phyloP scores from a whole-genome alignment of 768 basidiomycete species.

The Strobilomyces confusus region DNA sequence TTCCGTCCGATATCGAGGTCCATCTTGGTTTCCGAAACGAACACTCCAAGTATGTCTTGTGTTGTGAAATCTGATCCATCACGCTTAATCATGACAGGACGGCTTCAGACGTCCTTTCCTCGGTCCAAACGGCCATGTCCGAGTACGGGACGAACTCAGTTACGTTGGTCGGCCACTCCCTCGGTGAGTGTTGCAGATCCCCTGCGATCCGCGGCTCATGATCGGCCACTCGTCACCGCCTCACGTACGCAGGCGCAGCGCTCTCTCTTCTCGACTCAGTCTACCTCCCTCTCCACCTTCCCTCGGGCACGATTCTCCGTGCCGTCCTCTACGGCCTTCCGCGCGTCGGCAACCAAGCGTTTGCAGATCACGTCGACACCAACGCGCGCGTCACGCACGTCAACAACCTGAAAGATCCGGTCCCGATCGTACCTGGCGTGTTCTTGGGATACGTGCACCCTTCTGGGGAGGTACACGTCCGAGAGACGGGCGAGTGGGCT shows the following conservation, averaged over 20 bases:
- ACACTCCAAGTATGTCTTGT: conserved; percentile 38
- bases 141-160: conserved; percentile 33
- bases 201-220: not conserved
- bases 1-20: conserved; percentile 36
- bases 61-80: not conserved
- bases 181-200: conserved; percentile 24
- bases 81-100: conserved; percentile 36
- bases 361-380: conserved; percentile 52
- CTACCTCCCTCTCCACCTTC: conserved; percentile 34
- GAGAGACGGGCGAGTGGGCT: conserved; percentile 45
- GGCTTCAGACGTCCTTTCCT: conserved; percentile 36
- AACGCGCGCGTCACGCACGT: conserved; percentile 45
- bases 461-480: conserved; percentile 40
- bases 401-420: conserved; percentile 43
- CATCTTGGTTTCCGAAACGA: conserved; percentile 44
- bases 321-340: conserved; percentile 33
- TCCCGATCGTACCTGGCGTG: conserved; percentile 33
- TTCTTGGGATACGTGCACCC: conserved; percentile 39
- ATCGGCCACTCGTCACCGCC: not conserved
- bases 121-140: conserved; percentile 39
- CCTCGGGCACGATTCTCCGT: conserved; percentile 24
- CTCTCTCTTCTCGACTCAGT: conserved; percentile 33
- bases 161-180: conserved; percentile 43
- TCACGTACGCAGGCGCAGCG: conserved; percentile 28
- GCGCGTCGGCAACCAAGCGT: conserved; percentile 51